phyloP scores from a whole-genome alignment of 2,329 filamentous ascomycete species.

The Amylocarpus encephaloides region DNA sequence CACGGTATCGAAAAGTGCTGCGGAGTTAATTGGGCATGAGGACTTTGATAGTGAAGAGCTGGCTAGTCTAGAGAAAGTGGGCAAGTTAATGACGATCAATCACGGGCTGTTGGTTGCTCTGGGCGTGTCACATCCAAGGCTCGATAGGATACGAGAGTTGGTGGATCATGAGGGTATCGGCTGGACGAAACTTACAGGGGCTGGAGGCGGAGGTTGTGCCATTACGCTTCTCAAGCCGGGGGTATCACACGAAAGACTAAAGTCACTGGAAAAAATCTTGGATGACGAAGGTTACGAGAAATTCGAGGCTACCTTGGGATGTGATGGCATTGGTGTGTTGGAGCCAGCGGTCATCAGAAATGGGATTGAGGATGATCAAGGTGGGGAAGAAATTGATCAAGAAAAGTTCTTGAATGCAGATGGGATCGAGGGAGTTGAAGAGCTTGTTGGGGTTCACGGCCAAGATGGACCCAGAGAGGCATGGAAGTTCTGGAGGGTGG shows the following conservation, averaged over 20 bases:
- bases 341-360: conserved; percentile 90
- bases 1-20: conserved; percentile 53
- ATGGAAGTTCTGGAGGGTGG: conserved; percentile 81
- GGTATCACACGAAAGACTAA: conserved; percentile 48
- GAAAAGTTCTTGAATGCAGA: conserved; percentile 81
- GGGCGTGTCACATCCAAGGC: conserved; percentile 87
- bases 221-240: conserved; percentile 80
- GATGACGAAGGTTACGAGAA: conserved; percentile 69
- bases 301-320: conserved; percentile 85
- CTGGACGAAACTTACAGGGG: conserved; percentile 96
- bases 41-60: conserved; percentile 62
- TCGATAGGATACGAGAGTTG: conserved; percentile 86
- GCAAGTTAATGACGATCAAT: conserved; percentile 87
- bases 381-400: conserved; percentile 87
- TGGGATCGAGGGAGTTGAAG: conserved; percentile 79
- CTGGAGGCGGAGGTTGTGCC: conserved; percentile 90
- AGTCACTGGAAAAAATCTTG: conserved; percentile 58
- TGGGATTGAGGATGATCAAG: conserved; percentile 67
- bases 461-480: conserved; percentile 64
- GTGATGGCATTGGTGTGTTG: conserved; percentile 88
- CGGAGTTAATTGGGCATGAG: conserved; percentile 48
- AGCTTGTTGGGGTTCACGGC: conserved; percentile 73
- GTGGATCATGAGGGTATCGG: conserved; percentile 85
- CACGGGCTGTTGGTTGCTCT: conserved; percentile 87
- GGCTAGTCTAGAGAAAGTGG: conserved; percentile 63